Evolutionary conservation across 768 basidiomycete species (phyloP).

Genomic region (Amanita molliuscula): DNA sequence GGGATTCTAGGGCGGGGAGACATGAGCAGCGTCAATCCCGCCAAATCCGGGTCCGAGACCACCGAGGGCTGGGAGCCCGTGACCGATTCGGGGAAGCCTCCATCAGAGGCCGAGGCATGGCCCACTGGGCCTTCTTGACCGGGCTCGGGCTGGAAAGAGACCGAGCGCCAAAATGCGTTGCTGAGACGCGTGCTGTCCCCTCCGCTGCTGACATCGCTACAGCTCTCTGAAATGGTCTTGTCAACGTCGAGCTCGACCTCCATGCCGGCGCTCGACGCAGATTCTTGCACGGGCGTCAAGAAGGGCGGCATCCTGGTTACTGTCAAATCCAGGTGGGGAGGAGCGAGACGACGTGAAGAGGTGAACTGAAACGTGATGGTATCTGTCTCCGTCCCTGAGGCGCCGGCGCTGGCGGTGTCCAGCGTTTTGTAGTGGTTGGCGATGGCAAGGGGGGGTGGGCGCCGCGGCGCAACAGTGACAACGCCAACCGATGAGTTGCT

Average conservation of each 20-base stretch:
- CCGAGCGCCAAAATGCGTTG: constrained; percentile 36
- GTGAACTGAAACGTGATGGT: constrained; percentile 3
- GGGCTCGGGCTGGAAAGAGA: constrained; percentile 22
- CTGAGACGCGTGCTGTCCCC: constrained; percentile 16
- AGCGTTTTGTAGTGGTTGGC: too few relatives aligned
- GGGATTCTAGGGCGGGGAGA: neutral
- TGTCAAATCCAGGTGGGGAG: constrained; percentile 3
- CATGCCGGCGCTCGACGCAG: neutral
- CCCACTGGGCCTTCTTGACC: constrained; percentile 1
- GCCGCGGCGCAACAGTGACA: neutral
- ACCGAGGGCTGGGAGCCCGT: constrained; percentile 18
- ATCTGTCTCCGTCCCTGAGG: constrained; percentile 9
- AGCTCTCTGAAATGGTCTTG: neutral
- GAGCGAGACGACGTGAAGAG: constrained; percentile 5
- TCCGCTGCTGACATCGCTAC: neutral
- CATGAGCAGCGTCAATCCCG: neutral
- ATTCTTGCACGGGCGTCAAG: neutral
- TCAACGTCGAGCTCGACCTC: neutral
- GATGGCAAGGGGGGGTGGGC: too few relatives aligned
- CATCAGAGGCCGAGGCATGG: neutral
- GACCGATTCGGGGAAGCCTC: constrained; percentile 18
- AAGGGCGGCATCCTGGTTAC: neutral
- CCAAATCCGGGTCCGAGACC: neutral
- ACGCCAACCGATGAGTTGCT: neutral
- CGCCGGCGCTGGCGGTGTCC: neutral